Base-by-base conservation (phyloP, 2,329 filamentous ascomycete species). In the Verticillium longisporum region DNA sequence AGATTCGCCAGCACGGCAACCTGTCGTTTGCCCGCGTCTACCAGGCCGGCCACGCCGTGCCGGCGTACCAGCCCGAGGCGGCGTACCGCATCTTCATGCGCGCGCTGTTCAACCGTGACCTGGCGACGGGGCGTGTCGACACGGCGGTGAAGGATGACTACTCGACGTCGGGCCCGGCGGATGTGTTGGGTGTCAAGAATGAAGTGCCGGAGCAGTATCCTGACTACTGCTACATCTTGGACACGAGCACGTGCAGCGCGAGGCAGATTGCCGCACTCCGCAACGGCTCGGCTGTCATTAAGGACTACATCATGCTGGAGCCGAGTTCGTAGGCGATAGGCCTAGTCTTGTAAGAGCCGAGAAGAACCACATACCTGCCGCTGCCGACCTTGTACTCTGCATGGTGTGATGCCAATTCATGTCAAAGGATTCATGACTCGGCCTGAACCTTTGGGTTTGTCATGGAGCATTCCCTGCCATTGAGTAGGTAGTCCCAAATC, bases 1-100 rank as follows among this genome's bases (percentile, higher is more conserved):
- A 83, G 63, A 87, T 88, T 0, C 79, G 88, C 2, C 87, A 90
- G 68, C 86, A 82, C 64, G 88, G 86, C 1, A 91, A 91, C 65
- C 78, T 86, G 61, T 82, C 80, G 2, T 87, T 85, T 69, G 77
- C 81, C 21, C 76, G 84, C 0, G 79, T 87, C 15, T 86, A 83
- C 67, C 80, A 85, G 66, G 78, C 83, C 1, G 84, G 85, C 0
- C 84, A 86, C 65, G 78, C 83, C 63, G 78, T 83, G 4, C 80
- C 82, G 0, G 80, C 77, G 45, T 81, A 82, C 61, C 80, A 82
- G 68, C 80, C 79, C 3, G 66, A 75, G 38, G 75, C 78, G 1
- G 69, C 78, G 0, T 75, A 82, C 62, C 72, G 74, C 63, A 70
- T 83, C 38, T 81, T 85, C 63, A 79, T 81, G 58, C 76, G 82